Percentiles rank a stretch among this genome's conserved stretches.
Evolutionary conservation across 2,329 filamentous ascomycete species (phyloP).

Genomic region (Colletotrichum sp.): DNA sequence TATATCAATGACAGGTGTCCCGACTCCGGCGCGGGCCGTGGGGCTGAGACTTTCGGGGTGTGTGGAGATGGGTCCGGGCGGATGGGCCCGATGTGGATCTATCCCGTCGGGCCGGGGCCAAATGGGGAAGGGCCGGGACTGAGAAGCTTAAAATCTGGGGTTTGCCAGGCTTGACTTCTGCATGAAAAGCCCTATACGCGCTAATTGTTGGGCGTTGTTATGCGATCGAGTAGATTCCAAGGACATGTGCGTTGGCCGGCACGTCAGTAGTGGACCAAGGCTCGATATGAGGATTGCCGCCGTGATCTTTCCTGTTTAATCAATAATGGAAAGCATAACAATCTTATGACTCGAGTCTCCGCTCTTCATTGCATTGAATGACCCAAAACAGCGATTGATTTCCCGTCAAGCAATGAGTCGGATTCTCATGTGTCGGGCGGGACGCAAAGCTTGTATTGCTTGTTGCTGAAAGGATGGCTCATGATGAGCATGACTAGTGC

Average conservation of each 20-base stretch:
- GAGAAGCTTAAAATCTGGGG: not conserved
- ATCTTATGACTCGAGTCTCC: not conserved
- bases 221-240: not conserved
- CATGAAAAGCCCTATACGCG: not conserved
- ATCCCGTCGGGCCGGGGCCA: not conserved
- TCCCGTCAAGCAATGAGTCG: not conserved
- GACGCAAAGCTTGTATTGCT: not conserved
- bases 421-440: not conserved
- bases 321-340: not conserved
- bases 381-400: rapidly evolving
- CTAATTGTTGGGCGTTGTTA: rapidly evolving
- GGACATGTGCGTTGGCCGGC: not conserved
- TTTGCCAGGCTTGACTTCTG: rapidly evolving
- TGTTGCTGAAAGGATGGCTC: not conserved
- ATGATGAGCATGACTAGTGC: not conserved
- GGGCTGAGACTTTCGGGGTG: not conserved
- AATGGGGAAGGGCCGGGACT: not conserved
- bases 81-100: not conserved
- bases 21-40: not conserved
- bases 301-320: not conserved
- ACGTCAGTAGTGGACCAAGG: rapidly evolving
- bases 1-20: not conserved
- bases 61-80: not conserved
- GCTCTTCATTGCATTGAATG: rapidly evolving
- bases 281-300: not conserved